Base-by-base conservation (phyloP, 306 rosid species). In the Gleditsia sinensis region DNA sequence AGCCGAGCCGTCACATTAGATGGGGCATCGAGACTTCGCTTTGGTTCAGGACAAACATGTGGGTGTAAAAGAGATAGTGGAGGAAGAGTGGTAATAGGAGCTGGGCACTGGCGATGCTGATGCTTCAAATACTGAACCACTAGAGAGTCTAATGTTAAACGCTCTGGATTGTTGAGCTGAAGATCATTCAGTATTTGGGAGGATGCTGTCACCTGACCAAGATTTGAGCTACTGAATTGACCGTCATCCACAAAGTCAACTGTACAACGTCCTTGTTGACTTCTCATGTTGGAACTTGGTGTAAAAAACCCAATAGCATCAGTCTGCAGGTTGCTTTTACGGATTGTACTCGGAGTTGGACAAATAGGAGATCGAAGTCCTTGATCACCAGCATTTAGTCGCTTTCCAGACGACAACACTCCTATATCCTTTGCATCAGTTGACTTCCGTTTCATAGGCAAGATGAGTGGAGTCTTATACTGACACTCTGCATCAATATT, bases 31-130 rank as follows among this genome's bases (percentile, higher is more conserved):
- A 95, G 89, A 83, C 92, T 86, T 54, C 97, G 86, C 74, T 89
- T 95, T 34, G 98, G 99, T 81, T 95, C 98, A 23, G 99, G 99
- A 80, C 99, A 95, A 77, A 95, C 93, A 56, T 95, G 99, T 3
- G 93, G 97, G 49, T 92, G 93, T 32, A 95, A 67, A 40, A 95
- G 91, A 79, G 99, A 95, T 33, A 95, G 83, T 7, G 99, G 99
- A 30, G 99, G 99, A 66, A 95, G 99, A 25, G 99, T 95, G 37
- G 99, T 95, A 74, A 95, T 95, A 30, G 99, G 99, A 10, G 99
- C 96, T 16, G 99, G 90, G 67, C 99, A 95, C 77, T 95, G 99
- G 48, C 98, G 99, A 81, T 95, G 99, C 85, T 95, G 99, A 84
- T 95, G 98, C 86, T 92, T 95, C 71, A 95, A 79, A 85, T 92